Conservation (phyloP, 495 filamentous ascomycete genomes). For the Tricharina praecox region DNA sequence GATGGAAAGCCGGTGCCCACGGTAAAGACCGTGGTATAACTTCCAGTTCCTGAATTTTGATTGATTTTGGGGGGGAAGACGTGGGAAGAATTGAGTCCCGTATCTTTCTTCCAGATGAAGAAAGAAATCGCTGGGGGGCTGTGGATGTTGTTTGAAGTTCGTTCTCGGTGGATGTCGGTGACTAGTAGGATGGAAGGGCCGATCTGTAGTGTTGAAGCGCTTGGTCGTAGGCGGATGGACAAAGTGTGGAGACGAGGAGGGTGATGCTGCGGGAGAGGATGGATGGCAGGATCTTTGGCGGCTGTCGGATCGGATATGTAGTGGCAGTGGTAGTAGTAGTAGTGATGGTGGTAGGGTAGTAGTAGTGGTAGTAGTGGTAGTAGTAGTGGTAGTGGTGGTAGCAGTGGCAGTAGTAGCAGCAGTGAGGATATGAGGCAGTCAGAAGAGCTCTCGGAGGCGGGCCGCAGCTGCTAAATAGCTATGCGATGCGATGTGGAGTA, state of each 20-base stretch:
- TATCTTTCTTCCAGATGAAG: slow-evolving; percentile 6
- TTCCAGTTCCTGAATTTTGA: slow-evolving; percentile 28
- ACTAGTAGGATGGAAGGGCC: too few relatives aligned
- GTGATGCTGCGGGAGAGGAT: background rate
- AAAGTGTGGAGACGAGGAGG: too few relatives aligned
- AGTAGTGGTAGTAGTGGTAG: background rate
- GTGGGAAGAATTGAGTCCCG: background rate
- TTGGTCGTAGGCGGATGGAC: too few relatives aligned
- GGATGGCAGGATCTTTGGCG: background rate
- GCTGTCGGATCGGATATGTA: background rate
- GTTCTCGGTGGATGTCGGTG: too few relatives aligned
- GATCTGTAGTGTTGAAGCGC: too few relatives aligned
- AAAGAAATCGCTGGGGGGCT: background rate
- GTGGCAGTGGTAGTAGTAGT: background rate
- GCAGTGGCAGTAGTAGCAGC: background rate
- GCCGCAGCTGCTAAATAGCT: background rate
- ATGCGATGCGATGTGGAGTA: background rate
- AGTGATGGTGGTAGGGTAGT: background rate
- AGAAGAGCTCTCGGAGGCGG: background rate
- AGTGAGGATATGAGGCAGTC: background rate
- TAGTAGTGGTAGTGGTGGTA: background rate
- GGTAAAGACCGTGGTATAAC: slow-evolving; percentile 27
- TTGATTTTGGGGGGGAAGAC: slow-evolving; percentile 10
- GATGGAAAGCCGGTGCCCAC: slow-evolving; percentile 20
- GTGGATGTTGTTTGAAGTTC: too few relatives aligned